Evolutionary conservation across 2,329 filamentous ascomycete genomes (phyloP), one percentile per base, ranked within the genome.

Genomic region (Microsporum audouinii): DNA sequence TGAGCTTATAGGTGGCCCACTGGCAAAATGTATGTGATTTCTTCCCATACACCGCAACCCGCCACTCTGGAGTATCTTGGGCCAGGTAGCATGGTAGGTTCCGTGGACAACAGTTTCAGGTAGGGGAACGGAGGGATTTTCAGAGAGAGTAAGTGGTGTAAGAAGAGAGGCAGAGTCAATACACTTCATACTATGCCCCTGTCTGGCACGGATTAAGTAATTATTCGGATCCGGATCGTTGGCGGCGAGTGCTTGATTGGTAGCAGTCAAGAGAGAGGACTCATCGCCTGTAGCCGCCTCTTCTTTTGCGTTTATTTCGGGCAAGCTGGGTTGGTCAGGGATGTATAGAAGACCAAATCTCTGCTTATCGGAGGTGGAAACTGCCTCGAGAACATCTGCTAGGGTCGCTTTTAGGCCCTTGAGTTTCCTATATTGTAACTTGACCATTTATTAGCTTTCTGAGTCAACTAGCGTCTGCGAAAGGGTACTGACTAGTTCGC

Each of bases 201-300:
- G 94, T 70, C 95, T 96, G 33, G 94, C 94, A 69, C 94, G 90
- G 75, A 99, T 96, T 36, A 95, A 80, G 78, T 86, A 96, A 72
- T 88, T 80, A 0, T 80, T 73, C 0, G 89, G 80, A 57, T 87
- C 78, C 6, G 72, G 63, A 55, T 75, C 71, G 31, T 69, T 66
- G 2, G 71, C 69, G n/a, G 72, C 66, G 12, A 76, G 66, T n/a
- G 74, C 71, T 41, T 72, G 68, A 23, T 68, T 66, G 12, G 72
- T 75, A 14, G 71, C 66, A 23, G 67, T 72, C 29, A 12, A 45
- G 69, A 63, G 2, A 65, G 53, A 12, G 71, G 70, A 23, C n/a
- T 47, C 38, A 31, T 59, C 57, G 12, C 41, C 41, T 34, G 38
- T 36, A 47, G 31, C 36, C 14, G 43, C 60, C 6, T 64, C 63